Evolutionary conservation across 306 rosid species (phyloP).

Genomic region (Styphnolobium japonicum): DNA sequence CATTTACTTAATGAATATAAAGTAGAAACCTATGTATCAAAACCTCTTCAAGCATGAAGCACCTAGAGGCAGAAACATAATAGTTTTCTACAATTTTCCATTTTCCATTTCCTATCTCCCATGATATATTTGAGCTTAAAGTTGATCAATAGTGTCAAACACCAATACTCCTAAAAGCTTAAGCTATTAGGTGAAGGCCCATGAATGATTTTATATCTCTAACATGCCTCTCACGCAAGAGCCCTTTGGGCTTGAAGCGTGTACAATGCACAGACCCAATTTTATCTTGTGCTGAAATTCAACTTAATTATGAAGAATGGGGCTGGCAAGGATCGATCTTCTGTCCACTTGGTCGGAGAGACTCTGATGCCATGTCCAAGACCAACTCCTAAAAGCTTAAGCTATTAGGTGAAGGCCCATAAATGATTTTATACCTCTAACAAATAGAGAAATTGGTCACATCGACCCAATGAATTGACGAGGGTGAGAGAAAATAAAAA

Average conservation of each 20-base stretch:
- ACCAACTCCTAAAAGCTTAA: not conserved
- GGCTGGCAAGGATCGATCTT: not conserved
- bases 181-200: not conserved
- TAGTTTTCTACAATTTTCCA: not conserved
- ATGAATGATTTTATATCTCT: not conserved
- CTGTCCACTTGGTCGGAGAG: not conserved
- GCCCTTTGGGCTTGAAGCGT: not conserved
- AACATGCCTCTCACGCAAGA: not conserved
- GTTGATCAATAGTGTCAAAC: not conserved
- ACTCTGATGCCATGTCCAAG: not conserved
- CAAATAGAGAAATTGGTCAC: not conserved
- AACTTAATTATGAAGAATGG: not conserved
- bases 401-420: not conserved
- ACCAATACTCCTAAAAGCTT: not conserved
- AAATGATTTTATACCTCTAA: not conserved
- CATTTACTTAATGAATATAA: not conserved
- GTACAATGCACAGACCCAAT: not conserved
- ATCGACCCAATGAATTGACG: not conserved
- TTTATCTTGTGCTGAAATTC: not conserved
- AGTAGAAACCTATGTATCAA: not conserved
- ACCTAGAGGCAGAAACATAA: not conserved
- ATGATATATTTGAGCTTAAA: not conserved
- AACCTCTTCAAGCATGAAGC: not conserved
- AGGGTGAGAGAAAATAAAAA: not conserved
- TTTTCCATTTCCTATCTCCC: not conserved